These are phyloP conservation scores for Fomes fomentarius DNA, from an alignment of 1,284 basidiomycete species.

Conservation along the genomic window DNA sequence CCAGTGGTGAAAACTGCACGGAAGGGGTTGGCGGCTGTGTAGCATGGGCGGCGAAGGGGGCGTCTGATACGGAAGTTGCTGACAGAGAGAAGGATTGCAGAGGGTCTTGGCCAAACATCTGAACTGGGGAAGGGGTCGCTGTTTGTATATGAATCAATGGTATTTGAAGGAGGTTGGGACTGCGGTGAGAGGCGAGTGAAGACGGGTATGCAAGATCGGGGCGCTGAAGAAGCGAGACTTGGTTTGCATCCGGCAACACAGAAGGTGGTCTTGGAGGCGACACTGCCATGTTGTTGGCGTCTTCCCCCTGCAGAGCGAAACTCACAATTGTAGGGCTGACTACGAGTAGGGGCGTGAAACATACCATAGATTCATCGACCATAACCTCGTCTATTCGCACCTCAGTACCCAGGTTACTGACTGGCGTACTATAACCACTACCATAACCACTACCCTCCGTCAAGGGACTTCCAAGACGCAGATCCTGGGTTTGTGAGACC, in stretches of 20 bases:
- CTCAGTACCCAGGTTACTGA: constrained; percentile 13
- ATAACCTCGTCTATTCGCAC: constrained; percentile 9
- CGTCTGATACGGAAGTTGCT: not conserved
- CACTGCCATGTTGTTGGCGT: constrained; percentile 10
- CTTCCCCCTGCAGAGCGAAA: constrained; percentile 4
- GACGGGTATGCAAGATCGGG: constrained; percentile 2
- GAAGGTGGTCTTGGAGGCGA: constrained; percentile 12
- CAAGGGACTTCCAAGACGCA: constrained; percentile 61
- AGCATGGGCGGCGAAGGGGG: not conserved
- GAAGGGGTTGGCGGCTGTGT: not conserved
- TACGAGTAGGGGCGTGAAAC: not conserved
- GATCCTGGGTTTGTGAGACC: constrained; percentile 62
- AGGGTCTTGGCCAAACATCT: constrained; percentile 9
- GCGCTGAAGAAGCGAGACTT: constrained; percentile 6
- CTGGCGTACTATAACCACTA: constrained; percentile 18
- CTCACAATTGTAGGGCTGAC: not conserved
- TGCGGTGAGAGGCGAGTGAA: not conserved
- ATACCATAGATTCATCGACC: constrained; percentile 17
- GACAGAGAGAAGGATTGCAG: constrained; percentile 1
- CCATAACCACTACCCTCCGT: constrained; percentile 16
- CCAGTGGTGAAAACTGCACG: not conserved
- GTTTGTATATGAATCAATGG: constrained; percentile 24
- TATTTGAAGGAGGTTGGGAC: constrained; percentile 19
- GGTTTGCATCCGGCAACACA: constrained; percentile 1
- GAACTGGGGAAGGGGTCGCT: constrained; percentile 23